Base-by-base conservation (phyloP, 805 yeast genomes). In the Kluyveromyces nonfermentans region DNA sequence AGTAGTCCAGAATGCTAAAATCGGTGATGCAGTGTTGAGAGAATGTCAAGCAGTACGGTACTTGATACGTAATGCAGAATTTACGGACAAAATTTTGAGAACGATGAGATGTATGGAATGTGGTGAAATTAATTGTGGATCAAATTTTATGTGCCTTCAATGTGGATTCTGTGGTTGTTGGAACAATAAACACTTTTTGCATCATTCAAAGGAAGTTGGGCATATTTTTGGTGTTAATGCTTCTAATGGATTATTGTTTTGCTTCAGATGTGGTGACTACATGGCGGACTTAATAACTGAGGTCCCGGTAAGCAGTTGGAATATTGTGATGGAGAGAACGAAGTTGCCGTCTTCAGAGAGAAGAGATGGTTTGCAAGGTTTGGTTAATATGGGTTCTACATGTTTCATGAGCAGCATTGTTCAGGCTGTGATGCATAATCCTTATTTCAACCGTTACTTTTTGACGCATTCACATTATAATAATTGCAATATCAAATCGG, bases 401-500 rank as follows among this genome's bases (percentile, higher is more conserved):
- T 93, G 99, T 67, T 93, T 87, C 67, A 90, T 93, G 86, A 85
- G 95, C 52, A 83, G 90, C 32, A 78, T 89, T n/a, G 64, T 93
- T 34, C 99, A 93, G 66, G 78, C 94, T 0, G 65, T 90, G 41
- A 69, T 93, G 35, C 98, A 93, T 62, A 93, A 93, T 57, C 97
- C 98, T 6, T 71, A 86, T 46, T 74, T 93, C 35, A 75, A 90
- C 46, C 76, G 80, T 54, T 82, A 81, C 50, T 88, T 85, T 54
- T 71, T 93, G 60, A 71, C 80, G 35, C 57, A 58, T 40, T 32
- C 53, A 33, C 68, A 63, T 47, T 48, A 41, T 35, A 52, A 53
- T n/a, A 41, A 44, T n/a, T 62, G 68, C 44, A 46, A 51, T 30
- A 33, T 51, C 5, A 52, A 55, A 25, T 55, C 59, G 46, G 55